Evolutionary conservation across 139 green algal species (phyloP).

Genomic region (Picochlorum costavermella): DNA sequence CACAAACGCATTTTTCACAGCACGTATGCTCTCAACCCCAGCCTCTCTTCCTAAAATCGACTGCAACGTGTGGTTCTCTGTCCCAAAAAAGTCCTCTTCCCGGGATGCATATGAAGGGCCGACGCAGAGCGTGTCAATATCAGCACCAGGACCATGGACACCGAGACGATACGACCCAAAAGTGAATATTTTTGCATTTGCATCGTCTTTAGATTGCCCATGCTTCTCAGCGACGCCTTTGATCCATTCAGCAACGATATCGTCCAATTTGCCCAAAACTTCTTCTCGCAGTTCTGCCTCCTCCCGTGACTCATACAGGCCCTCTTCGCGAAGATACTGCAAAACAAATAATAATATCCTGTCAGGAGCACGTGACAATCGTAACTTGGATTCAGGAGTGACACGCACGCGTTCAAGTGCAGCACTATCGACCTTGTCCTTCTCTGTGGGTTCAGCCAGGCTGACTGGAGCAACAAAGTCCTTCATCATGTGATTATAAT

Average conservation of each 20-base stretch:
- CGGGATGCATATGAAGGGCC: slow-evolving; percentile 65
- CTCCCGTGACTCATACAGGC: slow-evolving; percentile 34
- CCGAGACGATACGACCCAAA: slow-evolving; percentile 92
- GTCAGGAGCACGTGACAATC: too few species aligned
- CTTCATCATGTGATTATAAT: not conserved
- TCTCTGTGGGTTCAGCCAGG: slow-evolving; percentile 6
- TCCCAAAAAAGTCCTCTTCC: slow-evolving; percentile 89
- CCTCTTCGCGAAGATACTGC: slow-evolving; percentile 31
- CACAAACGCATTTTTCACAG: slow-evolving; percentile 82
- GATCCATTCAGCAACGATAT: slow-evolving; percentile 41
- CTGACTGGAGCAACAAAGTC: slow-evolving; percentile 29
- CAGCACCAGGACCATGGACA: slow-evolving; percentile 86
- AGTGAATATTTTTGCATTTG: slow-evolving; percentile 83
- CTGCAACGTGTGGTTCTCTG: slow-evolving; percentile 41
- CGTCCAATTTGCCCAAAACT: slow-evolving; percentile 40
- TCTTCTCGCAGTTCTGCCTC: slow-evolving; percentile 40
- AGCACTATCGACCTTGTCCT: slow-evolving; percentile 2
- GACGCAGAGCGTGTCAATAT: slow-evolving; percentile 95
- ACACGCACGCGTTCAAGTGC: slow-evolving; percentile 1
- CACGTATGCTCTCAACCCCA: slow-evolving; percentile 68
- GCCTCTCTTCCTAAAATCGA: slow-evolving; percentile 31
- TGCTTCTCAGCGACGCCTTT: slow-evolving; percentile 18
- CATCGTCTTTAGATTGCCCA: slow-evolving; percentile 36
- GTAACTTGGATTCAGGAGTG: not conserved
- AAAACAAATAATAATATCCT: slow-evolving; percentile 5